Conservation (phyloP, 2,329 filamentous ascomycete species). For the Emericellopsis cladophorae region DNA sequence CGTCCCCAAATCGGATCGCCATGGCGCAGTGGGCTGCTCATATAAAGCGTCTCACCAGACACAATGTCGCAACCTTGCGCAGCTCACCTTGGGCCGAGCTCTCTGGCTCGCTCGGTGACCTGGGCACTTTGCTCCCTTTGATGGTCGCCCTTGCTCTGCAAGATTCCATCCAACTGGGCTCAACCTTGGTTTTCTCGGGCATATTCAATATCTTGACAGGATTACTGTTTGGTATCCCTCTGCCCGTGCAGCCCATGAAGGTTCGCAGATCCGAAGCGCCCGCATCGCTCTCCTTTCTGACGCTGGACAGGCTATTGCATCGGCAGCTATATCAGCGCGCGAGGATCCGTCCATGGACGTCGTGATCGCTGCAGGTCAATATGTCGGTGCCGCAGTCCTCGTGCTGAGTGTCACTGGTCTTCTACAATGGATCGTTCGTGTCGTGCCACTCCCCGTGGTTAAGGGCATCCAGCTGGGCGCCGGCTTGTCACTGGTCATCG, state of each 20-base stretch:
- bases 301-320: conserved; percentile 58
- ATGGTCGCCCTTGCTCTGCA: conserved; percentile 76
- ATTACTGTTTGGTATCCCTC: conserved; percentile 69
- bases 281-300: background rate
- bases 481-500: conserved; percentile 69
- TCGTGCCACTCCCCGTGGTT: conserved; percentile 75
- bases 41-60: conserved; percentile 21
- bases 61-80: conserved; percentile 36
- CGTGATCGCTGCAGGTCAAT: conserved; percentile 65
- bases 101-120: conserved; percentile 75
- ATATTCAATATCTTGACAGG: conserved; percentile 79
- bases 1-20: background rate
- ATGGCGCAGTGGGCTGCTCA: conserved; percentile 12
- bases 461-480: conserved; percentile 94
- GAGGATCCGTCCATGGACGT: conserved; percentile 38
- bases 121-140: conserved; percentile 80
- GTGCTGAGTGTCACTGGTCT: conserved; percentile 69
- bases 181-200: conserved; percentile 80
- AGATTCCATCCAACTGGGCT: conserved; percentile 66
- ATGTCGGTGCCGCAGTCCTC: conserved; percentile 62
- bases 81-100: conserved; percentile 53
- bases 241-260: conserved; percentile 85
- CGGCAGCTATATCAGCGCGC: conserved; percentile 66
- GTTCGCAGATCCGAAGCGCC: conserved; percentile 14
- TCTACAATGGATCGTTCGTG: conserved; percentile 58